Evolutionary conservation across 257 asterid genomes (phyloP).

Genomic region (Buddleja alternifolia): DNA sequence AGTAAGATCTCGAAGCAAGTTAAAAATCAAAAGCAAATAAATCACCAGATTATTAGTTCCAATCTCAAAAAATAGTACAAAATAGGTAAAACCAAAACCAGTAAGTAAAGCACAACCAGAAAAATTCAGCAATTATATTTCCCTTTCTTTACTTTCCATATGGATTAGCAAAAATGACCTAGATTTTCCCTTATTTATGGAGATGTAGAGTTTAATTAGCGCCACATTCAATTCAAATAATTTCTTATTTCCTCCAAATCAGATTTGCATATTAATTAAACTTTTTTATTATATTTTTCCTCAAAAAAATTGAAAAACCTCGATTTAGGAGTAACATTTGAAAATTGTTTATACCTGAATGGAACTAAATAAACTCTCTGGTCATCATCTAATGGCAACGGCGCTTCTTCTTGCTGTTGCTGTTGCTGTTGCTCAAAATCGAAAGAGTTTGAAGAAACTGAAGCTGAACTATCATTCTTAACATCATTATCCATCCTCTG

Average conservation of each 20-base stretch:
- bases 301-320: background rate
- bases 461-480: conserved; percentile 40
- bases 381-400: conserved; percentile 52
- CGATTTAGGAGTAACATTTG: conserved; percentile 18
- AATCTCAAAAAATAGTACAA: conserved; percentile 23
- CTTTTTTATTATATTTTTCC: conserved; percentile 17
- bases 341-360: conserved; percentile 54
- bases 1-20: background rate
- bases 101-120: conserved; percentile 20
- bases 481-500: conserved; percentile 49
- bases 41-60: conserved; percentile 24
- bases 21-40: conserved; percentile 14
- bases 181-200: conserved; percentile 26
- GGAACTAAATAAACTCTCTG: conserved; percentile 90
- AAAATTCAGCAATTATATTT: conserved; percentile 19
- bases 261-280: conserved; percentile 32
- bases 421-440: conserved; percentile 40
- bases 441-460: conserved; percentile 43
- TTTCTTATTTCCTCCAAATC: conserved; percentile 29
- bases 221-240: conserved; percentile 27
- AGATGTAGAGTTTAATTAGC: conserved; percentile 27
- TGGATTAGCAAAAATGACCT: background rate
- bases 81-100: conserved; percentile 6
- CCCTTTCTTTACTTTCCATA: background rate
- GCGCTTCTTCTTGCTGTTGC: conserved; percentile 46